Conservation (phyloP, 2,329 filamentous ascomycete species). For the Didymella exigua region DNA sequence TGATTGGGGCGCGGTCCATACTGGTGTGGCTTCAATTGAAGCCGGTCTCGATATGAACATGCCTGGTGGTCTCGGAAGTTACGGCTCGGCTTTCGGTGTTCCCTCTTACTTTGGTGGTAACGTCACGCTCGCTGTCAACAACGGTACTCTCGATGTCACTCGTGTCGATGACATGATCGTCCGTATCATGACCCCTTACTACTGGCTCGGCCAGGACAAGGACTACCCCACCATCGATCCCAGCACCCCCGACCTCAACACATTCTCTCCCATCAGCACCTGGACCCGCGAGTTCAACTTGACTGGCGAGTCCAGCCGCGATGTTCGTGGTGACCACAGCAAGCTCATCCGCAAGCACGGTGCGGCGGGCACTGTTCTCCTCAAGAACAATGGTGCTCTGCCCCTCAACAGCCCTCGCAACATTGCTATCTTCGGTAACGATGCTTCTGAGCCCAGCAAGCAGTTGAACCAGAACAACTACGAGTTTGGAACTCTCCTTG, state of each 20-base stretch:
- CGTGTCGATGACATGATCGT: constrained; percentile 56
- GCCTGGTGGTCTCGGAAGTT: constrained; percentile 45
- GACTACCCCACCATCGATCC: constrained; percentile 48
- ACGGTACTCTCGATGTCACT: constrained; percentile 48
- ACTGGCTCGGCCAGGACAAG: constrained; percentile 51
- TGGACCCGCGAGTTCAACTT: constrained; percentile 45
- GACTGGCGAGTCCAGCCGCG: constrained; percentile 38
- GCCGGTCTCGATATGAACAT: constrained; percentile 58
- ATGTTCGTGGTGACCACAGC: constrained; percentile 51
- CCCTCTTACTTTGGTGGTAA: constrained; percentile 54
- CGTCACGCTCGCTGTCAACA: constrained; percentile 47
- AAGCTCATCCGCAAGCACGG: constrained; percentile 50
- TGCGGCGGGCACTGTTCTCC: constrained; percentile 49
- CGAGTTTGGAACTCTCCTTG: constrained; percentile 51
- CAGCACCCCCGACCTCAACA: constrained; percentile 37
- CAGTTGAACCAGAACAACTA: constrained; percentile 45
- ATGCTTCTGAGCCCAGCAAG: constrained; percentile 54
- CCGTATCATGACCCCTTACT: constrained; percentile 56
- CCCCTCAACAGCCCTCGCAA: constrained; percentile 59
- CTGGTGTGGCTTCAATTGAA: constrained; percentile 52
- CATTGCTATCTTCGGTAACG: constrained; percentile 58
- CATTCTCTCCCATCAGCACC: constrained; percentile 50
- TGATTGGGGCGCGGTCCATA: constrained; percentile 54
- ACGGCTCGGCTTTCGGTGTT: constrained; percentile 31
- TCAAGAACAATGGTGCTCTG: constrained; percentile 60